phyloP scores from a whole-genome alignment of 352 stramenopile genomes.

The Pythium apleroticum region DNA sequence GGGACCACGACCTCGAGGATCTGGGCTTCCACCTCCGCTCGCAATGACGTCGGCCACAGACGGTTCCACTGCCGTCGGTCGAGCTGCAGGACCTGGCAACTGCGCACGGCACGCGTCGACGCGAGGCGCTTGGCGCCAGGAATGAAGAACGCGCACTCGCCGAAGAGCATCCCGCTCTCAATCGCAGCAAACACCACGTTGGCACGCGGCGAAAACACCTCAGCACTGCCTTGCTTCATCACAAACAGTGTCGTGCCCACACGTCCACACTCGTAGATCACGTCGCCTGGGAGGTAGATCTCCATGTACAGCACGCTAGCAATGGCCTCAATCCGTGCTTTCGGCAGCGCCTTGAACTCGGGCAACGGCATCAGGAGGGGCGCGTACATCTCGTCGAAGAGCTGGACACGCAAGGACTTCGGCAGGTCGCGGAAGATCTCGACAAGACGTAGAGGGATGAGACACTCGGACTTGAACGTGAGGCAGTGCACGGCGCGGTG shows the following conservation, averaged over 20 bases:
- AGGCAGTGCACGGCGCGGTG: conserved; percentile 52
- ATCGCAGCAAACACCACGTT: conserved; percentile 41
- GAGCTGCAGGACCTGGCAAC: conserved; percentile 62
- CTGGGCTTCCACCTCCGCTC: conserved; percentile 38
- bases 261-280: conserved; percentile 54
- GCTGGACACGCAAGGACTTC: conserved; percentile 29
- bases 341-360: conserved; percentile 41
- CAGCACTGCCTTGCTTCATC: conserved; percentile 47
- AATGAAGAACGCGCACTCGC: conserved; percentile 67
- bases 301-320: conserved; percentile 48
- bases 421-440: conserved; percentile 55
- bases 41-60: conserved; percentile 45
- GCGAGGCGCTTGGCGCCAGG: conserved; percentile 43
- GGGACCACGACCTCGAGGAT: conserved; percentile 37
- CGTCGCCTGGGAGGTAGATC: conserved; percentile 62
- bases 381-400: conserved; percentile 63
- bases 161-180: conserved; percentile 41
- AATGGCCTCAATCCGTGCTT: conserved; percentile 50
- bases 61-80: conserved; percentile 46
- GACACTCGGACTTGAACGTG: conserved; percentile 51
- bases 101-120: conserved; percentile 47
- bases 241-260: conserved; percentile 46
- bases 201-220: conserved; percentile 41
- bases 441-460: conserved; percentile 38
- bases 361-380: conserved; percentile 30